Evolutionary conservation across 2,329 filamentous ascomycete genomes (phyloP), one percentile per base, ranked within the genome.

Genomic region (Pseudophaeomoniella oleicola): DNA sequence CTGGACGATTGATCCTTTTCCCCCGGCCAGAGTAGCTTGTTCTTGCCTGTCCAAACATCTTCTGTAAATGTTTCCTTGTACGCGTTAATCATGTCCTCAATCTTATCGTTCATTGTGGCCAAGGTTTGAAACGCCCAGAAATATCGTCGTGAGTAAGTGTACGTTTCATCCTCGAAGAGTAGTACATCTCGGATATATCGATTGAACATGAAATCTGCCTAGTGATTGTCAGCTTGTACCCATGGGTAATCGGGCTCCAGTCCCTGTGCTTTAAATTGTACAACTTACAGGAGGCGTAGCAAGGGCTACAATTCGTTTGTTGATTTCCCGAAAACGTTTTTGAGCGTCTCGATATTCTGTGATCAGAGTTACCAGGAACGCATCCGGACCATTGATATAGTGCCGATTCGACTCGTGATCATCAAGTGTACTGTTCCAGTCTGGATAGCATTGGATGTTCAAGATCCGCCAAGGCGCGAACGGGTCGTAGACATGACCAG

Each of bases 391-490:
- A 36, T 73, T 77, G 35, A 70, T 60, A 41, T 73, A 75, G 34
- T 66, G 64, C 43, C 71, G 69, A 1, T 59, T 65, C 4, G 63
- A 59, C 36, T 75, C 69, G 34, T 75, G 69, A 2, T 61, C 64
- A 27, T 75, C 66, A 14, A 72, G 64, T 2, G 63, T 69, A 39
- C 66, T 67, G 35, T 67, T 63, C 53, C 74, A 68, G 42, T 78
- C 74, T 0, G 71, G 70, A 44, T 71, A 75, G 38, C 64, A 71
- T 45, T 74, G 71, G 12, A 76, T 63, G 36, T 62, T 69, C 13
- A 76, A 55, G 1, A 78, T 62, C 38, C 77, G 71, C 66, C 71
- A 78, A 0, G 73, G 66, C 0, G 66, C 66, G 54, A 73, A 78
- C 0, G 70, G 67, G 44, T 75, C 66, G 43, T 69, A 74, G 0